Conservation (phyloP, 805 yeast genomes). For the Wickerhamomyces silvicola region DNA sequence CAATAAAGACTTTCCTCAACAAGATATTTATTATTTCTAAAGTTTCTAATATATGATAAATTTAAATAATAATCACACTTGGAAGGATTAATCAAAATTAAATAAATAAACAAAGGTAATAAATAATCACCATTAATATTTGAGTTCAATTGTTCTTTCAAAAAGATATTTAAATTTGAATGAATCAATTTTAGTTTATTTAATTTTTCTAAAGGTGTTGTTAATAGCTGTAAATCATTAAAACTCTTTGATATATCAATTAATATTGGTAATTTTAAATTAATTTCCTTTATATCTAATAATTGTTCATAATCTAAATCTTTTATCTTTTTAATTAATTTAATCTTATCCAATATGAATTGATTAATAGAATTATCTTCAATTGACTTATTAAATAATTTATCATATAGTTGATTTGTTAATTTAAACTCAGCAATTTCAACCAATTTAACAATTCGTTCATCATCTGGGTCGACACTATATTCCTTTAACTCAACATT, state of each 20-base stretch:
- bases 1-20: conserved; percentile 16
- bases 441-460: conserved; percentile 5
- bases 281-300: conserved; percentile 15
- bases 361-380: conserved; percentile 11
- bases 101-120: conserved; percentile 19
- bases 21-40: conserved; percentile 14
- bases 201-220: conserved; percentile 16
- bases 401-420: conserved; percentile 8
- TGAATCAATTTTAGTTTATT: conserved; percentile 10
- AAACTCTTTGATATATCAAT: conserved; percentile 6
- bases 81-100: conserved; percentile 10
- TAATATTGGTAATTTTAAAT: conserved; percentile 5
- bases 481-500: conserved; percentile 6
- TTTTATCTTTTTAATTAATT: conserved; percentile 8
- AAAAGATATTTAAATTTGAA: conserved; percentile 8
- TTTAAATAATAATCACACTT: conserved; percentile 15
- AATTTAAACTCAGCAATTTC: conserved; percentile 15
- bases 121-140: conserved; percentile 17
- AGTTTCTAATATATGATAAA: conserved; percentile 16
- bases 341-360: conserved; percentile 12
- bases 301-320: conserved; percentile 13
- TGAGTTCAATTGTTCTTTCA: conserved; percentile 2
- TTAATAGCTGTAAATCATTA: conserved; percentile 1
- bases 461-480: conserved; percentile 1
- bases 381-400: conserved; percentile 11